These are phyloP conservation scores for Cryptococcus jaspeensis DNA, from an alignment of 1,284 basidiomycete species.

Conservation along the genomic window DNA sequence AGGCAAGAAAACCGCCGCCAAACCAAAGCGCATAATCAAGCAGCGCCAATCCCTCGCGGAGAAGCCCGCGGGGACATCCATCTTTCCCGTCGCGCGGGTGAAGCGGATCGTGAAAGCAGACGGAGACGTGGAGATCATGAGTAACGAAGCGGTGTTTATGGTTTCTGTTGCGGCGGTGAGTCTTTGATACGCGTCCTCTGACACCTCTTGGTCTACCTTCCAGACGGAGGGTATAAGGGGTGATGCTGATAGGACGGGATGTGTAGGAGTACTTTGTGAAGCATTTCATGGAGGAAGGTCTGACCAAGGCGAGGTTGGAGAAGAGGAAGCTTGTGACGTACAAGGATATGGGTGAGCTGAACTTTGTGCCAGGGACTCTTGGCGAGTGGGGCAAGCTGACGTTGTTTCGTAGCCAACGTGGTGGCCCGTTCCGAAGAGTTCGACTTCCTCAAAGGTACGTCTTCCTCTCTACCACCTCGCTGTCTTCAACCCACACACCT, in stretches of 20 bases:
- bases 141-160: conserved; percentile 52
- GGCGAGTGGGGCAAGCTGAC: background rate
- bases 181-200: too few species aligned
- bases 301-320: conserved; percentile 50
- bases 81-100: conserved; percentile 50
- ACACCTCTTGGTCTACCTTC: background rate
- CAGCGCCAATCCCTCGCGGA: conserved; percentile 46
- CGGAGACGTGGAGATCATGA: conserved; percentile 52
- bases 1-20: conserved; percentile 15
- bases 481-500: background rate
- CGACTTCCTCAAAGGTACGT: conserved; percentile 47
- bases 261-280: conserved; percentile 52
- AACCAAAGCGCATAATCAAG: conserved; percentile 40
- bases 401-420: conserved; percentile 28
- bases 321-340: conserved; percentile 51
- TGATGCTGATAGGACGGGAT: background rate
- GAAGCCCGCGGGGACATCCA: conserved; percentile 46
- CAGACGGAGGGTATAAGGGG: background rate
- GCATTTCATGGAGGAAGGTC: conserved; percentile 51
- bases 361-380: background rate
- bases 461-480: conserved; percentile 2
- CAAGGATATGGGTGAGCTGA: conserved; percentile 46
- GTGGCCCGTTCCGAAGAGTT: conserved; percentile 45
- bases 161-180: conserved; percentile 51
- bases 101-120: conserved; percentile 54